Base-by-base conservation (phyloP, 1,284 basidiomycete genomes). In the Pseudozyma pruni region DNA sequence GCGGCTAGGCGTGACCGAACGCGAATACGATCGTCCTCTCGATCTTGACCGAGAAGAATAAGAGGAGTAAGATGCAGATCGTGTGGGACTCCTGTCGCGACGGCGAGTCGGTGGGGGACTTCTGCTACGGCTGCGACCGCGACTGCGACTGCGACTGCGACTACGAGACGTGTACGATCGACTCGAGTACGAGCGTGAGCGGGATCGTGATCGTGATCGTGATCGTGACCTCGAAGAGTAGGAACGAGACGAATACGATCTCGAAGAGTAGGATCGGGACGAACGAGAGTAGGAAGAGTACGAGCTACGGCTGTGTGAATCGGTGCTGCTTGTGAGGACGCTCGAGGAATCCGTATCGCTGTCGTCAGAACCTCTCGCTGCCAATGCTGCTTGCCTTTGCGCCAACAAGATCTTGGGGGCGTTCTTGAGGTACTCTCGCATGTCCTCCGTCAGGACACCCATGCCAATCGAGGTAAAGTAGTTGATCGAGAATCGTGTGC, bases 401-500 rank as follows among this genome's bases (percentile, higher is more conserved):
- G 94, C 93, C 87, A 95, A 90, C 69, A 96, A 91, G 34, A 95
- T 81, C 59, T 89, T 89, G 6, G 94, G 94, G 2, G 93, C 93
- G 75, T 94, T 94, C 90, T 94, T 93, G 57, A 98, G 86, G 81
- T 94, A 93, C 81, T 94, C 93, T 80, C 95, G 87, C 95, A 98
- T 98, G 29, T 91, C 90, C 83, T 98, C 95, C 0, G 95, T 98
- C 59, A 97, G 83, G 9, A 88, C 86, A 60, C 96, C 96, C 58
- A 98, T 80, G 0, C 93, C 93, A 73, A 98, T 90, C 81, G 91
- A 93, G 2, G 95, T 98, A 32, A 80, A 82, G 85, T 95, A 97
- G 83, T 98, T 98, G 89, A 98, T 97, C 6, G 93, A 88, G 85
- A 98, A 98, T 40, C 95, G 87, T 0, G 95, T 98, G 79, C 98